Evolutionary conservation across 2,329 filamentous ascomycete species (phyloP).

Genomic region (Fusarium secorum): DNA sequence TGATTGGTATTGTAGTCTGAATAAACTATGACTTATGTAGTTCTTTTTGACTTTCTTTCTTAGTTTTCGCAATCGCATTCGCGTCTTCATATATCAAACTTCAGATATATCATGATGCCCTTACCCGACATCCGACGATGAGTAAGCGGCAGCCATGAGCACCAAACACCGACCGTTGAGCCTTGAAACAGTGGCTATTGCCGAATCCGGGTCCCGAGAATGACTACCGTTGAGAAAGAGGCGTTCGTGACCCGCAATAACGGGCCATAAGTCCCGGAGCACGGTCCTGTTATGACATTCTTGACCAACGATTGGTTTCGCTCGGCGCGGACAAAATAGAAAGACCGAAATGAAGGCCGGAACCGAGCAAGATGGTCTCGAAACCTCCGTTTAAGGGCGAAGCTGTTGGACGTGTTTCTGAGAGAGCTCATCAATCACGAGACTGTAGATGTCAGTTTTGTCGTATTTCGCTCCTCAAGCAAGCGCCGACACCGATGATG

Average conservation of each 20-base stretch:
- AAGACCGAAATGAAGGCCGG: background rate
- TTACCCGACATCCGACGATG: background rate
- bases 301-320: background rate
- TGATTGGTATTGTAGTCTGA: background rate
- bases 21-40: background rate
- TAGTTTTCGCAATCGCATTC: background rate
- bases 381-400: background rate
- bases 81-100: background rate
- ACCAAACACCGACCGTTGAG: background rate
- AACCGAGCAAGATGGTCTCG: background rate
- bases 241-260: background rate
- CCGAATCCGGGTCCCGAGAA: background rate
- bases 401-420: background rate
- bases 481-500: background rate
- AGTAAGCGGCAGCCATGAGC: background rate
- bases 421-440: too few relatives aligned
- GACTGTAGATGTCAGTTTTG: too few relatives aligned
- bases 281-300: background rate
- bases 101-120: background rate
- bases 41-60: accelerated
- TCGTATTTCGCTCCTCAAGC: background rate
- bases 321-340: background rate
- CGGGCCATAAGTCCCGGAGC: background rate
- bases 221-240: background rate
- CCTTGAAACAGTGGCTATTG: background rate